Evolutionary conservation across 768 basidiomycete species (phyloP).

Genomic region (Leucocoprinus leucothites): DNA sequence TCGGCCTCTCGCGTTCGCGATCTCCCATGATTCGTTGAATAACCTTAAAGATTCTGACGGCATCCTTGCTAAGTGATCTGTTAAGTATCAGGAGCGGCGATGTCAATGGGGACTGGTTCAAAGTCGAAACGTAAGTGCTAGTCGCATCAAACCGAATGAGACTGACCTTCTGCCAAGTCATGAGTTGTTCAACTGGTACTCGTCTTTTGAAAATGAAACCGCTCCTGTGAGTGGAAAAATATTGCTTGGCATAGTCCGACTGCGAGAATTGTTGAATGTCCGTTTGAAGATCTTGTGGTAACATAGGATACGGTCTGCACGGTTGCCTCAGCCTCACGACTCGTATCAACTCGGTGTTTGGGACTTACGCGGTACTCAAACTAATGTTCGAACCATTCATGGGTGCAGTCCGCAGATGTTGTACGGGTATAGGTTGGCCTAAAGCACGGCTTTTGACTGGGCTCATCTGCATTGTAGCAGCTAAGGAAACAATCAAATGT

Average conservation of each 20-base stretch:
- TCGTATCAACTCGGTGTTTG: constrained; percentile 5
- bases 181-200: constrained; percentile 82
- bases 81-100: constrained; percentile 75
- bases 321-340: constrained; percentile 12
- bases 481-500: constrained; percentile 28
- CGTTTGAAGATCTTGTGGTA: constrained; percentile 76
- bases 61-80: constrained; percentile 66
- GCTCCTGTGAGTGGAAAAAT: constrained; percentile 88
- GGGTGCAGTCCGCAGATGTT: constrained; percentile 15
- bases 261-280: constrained; percentile 88
- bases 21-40: constrained; percentile 95
- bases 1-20: constrained; percentile 65
- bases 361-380: constrained; percentile 62
- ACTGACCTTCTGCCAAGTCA: constrained; percentile 85
- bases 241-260: constrained; percentile 80
- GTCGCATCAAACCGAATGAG: not conserved
- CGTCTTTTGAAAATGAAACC: constrained; percentile 83
- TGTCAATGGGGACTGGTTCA: constrained; percentile 51
- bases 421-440: constrained; percentile 62
- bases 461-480: constrained; percentile 70
- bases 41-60: constrained; percentile 82
- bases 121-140: constrained; percentile 1
- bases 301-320: constrained; percentile 65
- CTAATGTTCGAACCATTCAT: constrained; percentile 35
- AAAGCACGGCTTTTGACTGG: constrained; percentile 65